Evolutionary conservation across 495 filamentous ascomycete species (phyloP), one percentile per base, ranked within the genome.

Genomic region (Chaetomium cochliodes): DNA sequence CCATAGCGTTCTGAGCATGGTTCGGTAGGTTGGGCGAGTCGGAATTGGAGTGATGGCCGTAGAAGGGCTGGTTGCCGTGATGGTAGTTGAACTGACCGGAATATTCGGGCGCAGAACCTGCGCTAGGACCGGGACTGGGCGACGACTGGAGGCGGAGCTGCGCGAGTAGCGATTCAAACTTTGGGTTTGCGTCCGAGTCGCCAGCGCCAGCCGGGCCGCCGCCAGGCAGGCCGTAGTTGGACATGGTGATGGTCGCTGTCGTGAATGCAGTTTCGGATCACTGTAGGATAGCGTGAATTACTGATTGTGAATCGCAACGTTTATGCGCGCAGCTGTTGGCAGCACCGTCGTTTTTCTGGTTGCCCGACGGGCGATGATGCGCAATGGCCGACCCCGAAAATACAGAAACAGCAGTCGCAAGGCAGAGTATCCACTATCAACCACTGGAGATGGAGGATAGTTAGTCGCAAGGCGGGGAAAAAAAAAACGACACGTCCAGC

Each of bases 161-260:
- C 39, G 73, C 74, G 20, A 77, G 71, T 16, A 77, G 73, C 30
- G 73, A 73, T 57, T 75, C 65, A n/a, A 74, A 62, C 23, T 69
- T 67, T 52, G 67, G 61, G 52, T 69, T 69, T 5, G 62, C 49
- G 25, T 73, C 72, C 9, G 63, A 20, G n/a, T 75, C 74, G 60
- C 54, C 64, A 22, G 73, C 59, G 52, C 57, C 65, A 47, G 67
- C 64, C 60, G 33, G 5, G 33, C 33, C 33, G 28, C 73, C 74
- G 70, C 77, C 72, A 23, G 72, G 71, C 74, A 77, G 68, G 70
- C 73, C 74, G 70, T 79, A 80, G 75, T 69, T 73, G 67, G 79
- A 76, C 79, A 81, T 81, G 71, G 69, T 49, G 37, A 47, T 16
- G 46, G 12, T 20, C 12, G 33, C 26, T 53, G 33, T 41, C 30